Conservation (phyloP, 352 stramenopile genomes). For the Phytophthora fragariae region DNA sequence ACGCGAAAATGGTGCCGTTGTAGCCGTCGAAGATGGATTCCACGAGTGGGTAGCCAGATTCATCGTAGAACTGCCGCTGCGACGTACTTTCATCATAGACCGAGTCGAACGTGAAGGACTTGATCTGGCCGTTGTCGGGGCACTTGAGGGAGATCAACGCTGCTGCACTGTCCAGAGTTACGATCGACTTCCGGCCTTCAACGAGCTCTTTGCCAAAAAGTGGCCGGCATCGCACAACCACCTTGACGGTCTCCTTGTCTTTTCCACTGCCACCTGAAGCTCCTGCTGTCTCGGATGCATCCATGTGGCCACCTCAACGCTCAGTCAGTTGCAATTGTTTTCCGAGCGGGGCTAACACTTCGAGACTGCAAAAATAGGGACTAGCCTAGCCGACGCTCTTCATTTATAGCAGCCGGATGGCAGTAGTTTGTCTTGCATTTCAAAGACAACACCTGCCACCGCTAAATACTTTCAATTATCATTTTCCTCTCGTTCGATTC, state of each 20-base stretch:
- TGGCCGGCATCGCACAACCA: slow-evolving; percentile 89
- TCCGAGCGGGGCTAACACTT: background rate
- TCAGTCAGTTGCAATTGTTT: slow-evolving; percentile 2
- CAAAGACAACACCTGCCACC: background rate
- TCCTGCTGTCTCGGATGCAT: slow-evolving; percentile 27
- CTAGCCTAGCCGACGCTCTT: background rate
- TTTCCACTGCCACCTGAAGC: slow-evolving; percentile 35
- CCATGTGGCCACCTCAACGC: slow-evolving; percentile 19
- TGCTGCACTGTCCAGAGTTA: slow-evolving; percentile 73
- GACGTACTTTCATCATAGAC: slow-evolving; percentile 91
- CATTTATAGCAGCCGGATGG: slow-evolving; percentile 25
- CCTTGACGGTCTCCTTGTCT: slow-evolving; percentile 89
- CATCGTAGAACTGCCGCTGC: slow-evolving; percentile 88
- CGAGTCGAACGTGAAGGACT: slow-evolving; percentile 92
- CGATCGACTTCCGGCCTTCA: slow-evolving; percentile 85
- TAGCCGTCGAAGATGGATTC: slow-evolving; percentile 93
- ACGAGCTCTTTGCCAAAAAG: slow-evolving; percentile 88
- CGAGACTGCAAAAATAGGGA: slow-evolving; percentile 35
- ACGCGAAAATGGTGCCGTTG: slow-evolving; percentile 94
- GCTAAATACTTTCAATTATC: slow-evolving; percentile 14
- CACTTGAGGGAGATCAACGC: slow-evolving; percentile 81
- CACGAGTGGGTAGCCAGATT: slow-evolving; percentile 86
- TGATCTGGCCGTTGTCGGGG: slow-evolving; percentile 77
- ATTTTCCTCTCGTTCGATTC: background rate
- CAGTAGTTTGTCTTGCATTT: background rate